Percentiles rank a stretch among this genome's conserved stretches.
These are phyloP conservation scores for Mediolabrus comicus DNA, from an alignment of 108 stramenopile genomes.

Conservation along the genomic window DNA sequence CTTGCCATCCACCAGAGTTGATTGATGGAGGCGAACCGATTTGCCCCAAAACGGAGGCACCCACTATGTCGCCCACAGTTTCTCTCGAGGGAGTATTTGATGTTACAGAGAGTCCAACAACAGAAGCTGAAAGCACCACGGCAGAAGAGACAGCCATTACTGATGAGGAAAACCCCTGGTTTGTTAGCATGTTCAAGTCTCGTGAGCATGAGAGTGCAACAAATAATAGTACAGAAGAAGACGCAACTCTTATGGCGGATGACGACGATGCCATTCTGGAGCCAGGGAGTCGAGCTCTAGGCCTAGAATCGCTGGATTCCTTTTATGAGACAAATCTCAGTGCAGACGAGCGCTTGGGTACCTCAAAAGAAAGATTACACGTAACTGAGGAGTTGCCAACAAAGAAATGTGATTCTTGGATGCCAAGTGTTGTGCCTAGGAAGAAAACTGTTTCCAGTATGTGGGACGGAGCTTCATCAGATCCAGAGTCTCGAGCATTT, in stretches of 20 bases:
- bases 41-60: slow-evolving; percentile 48
- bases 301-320: slow-evolving; percentile 19
- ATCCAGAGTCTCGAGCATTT: slow-evolving; percentile 40
- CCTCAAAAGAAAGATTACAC: background rate
- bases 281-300: slow-evolving; percentile 2
- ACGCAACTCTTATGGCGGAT: slow-evolving; percentile 7
- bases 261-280: slow-evolving; percentile 41
- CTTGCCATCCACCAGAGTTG: slow-evolving; percentile 57
- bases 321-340: slow-evolving; percentile 32
- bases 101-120: slow-evolving; percentile 46
- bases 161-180: slow-evolving; percentile 33
- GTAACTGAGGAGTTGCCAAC: slow-evolving; percentile 2
- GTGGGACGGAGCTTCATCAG: slow-evolving; percentile 39
- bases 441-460: slow-evolving; percentile 11
- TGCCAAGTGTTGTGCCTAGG: slow-evolving; percentile 39
- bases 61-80: slow-evolving; percentile 53
- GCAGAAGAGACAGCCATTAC: background rate
- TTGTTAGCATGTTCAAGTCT: slow-evolving; percentile 47
- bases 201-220: slow-evolving; percentile 37
- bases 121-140: background rate
- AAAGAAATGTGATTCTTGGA: slow-evolving; percentile 39
- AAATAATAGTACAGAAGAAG: slow-evolving; percentile 13
- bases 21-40: slow-evolving; percentile 62
- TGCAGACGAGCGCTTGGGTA: slow-evolving; percentile 11
- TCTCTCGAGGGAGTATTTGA: slow-evolving; percentile 31